Conservation (phyloP, 2,329 filamentous ascomycete species). For the Xylariales sp. region DNA sequence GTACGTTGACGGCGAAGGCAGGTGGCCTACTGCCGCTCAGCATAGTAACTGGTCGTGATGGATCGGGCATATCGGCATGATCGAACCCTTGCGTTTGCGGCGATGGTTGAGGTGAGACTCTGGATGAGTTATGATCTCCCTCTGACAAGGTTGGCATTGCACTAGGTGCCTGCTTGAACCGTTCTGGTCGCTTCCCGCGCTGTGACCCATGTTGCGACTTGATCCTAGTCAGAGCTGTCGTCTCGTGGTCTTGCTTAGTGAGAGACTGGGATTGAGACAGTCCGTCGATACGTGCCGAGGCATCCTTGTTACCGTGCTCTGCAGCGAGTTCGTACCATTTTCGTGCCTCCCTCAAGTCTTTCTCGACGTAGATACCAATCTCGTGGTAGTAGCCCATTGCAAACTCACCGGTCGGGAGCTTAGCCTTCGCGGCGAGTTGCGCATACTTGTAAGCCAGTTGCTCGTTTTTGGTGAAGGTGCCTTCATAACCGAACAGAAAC, state of each 20-base stretch:
- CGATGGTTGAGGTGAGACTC: conserved; percentile 36
- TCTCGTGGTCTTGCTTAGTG: conserved; percentile 88
- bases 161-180: conserved; percentile 49
- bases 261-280: conserved; percentile 78
- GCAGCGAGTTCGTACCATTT: conserved; percentile 89
- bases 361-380: conserved; percentile 87
- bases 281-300: conserved; percentile 73
- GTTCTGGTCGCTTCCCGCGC: conserved; percentile 55
- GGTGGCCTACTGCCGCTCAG: conserved; percentile 34
- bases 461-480: conserved; percentile 91
- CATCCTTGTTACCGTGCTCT: conserved; percentile 88
- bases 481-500: conserved; percentile 95
- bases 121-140: conserved; percentile 21
- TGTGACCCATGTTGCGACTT: conserved; percentile 74
- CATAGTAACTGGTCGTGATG: too few species aligned
- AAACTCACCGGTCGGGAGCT: conserved; percentile 87
- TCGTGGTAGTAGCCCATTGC: conserved; percentile 97
- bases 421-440: conserved; percentile 74
- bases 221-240: conserved; percentile 82
- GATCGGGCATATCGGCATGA: conserved; percentile 41
- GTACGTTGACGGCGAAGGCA: conserved; percentile 48
- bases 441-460: conserved; percentile 89
- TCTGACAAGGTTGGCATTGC: conserved; percentile 48
- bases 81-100: conserved; percentile 36
- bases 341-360: conserved; percentile 75